These are phyloP conservation scores for Galeopsis tetrahit DNA, from an alignment of 257 asterid genomes.

Conservation along the genomic window DNA sequence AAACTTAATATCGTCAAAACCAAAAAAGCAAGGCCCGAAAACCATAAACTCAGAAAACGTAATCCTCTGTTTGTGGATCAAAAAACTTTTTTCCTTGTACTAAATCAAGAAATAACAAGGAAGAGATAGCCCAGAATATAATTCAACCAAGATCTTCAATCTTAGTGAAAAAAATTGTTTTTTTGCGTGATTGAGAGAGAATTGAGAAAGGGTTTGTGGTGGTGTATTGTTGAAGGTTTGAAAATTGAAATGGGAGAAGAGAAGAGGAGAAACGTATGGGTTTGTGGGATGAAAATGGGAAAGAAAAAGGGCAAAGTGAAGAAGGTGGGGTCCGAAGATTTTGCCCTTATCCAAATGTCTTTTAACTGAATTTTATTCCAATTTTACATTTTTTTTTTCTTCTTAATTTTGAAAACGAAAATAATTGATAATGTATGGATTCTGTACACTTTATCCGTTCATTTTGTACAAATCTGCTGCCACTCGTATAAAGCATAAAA, in stretches of 20 bases:
- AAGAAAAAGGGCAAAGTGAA: conserved; percentile 34
- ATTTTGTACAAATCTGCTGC: too few species aligned
- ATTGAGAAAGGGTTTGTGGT: conserved; percentile 16
- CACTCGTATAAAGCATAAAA: too few species aligned
- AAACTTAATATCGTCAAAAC: conserved; percentile 30
- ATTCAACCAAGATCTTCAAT: conserved; percentile 16
- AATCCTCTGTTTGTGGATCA: conserved; percentile 34
- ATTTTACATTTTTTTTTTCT: not conserved
- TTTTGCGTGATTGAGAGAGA: not conserved
- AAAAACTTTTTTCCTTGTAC: conserved; percentile 28
- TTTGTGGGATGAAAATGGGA: not conserved
- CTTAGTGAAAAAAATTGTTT: not conserved
- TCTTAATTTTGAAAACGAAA: not conserved
- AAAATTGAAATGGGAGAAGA: conserved; percentile 7
- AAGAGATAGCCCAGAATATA: not conserved
- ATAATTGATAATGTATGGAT: not conserved
- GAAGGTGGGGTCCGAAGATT: conserved; percentile 39
- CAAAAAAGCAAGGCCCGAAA: conserved; percentile 14
- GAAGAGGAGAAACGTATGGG: conserved; percentile 8
- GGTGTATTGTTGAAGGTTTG: conserved; percentile 29
- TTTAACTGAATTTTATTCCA: not conserved
- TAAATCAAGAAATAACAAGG: not conserved
- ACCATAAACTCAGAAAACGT: conserved; percentile 29
- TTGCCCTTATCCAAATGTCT: conserved; percentile 39
- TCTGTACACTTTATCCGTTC: not conserved